A percentile compares a stretch with the other conserved stretches of the same genome.
These are phyloP conservation scores for Syncephalastrum sp. DNA, from an alignment of 371 early-diverging fungal genomes.

Conservation along the genomic window DNA sequence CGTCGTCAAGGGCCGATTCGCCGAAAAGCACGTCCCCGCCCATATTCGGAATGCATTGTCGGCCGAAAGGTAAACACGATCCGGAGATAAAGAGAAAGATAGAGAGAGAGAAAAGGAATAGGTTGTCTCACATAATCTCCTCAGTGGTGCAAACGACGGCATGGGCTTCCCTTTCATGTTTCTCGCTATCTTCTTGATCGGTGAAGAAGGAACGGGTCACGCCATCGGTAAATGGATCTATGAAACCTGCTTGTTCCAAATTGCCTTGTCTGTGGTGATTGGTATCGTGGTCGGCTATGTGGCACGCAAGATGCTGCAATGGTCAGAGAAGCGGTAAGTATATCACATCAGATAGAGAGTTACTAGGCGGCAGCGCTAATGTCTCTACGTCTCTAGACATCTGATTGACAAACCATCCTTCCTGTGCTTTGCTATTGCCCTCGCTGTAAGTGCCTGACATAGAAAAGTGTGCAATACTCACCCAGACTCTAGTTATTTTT, in stretches of 20 bases:
- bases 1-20: conserved; percentile 94
- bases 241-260: conserved; percentile 76
- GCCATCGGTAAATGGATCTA: conserved; percentile 82
- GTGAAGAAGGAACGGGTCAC: conserved; percentile 51
- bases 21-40: conserved; percentile 87
- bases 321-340: conserved; percentile 62
- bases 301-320: conserved; percentile 70
- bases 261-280: conserved; percentile 70
- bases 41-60: conserved; percentile 87
- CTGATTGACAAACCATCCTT: conserved; percentile 93
- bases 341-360: not conserved
- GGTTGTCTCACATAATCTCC: not conserved
- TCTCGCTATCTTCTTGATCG: conserved; percentile 74
- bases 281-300: conserved; percentile 80
- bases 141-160: conserved; percentile 81
- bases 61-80: conserved; percentile 67
- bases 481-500: conserved; percentile 58
- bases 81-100: not conserved
- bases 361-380: not conserved
- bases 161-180: conserved; percentile 89
- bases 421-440: conserved; percentile 84
- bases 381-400: conserved; percentile 28
- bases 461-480: not conserved
- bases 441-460: conserved; percentile 60
- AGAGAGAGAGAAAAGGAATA: conserved; percentile 1